Base-by-base conservation (phyloP, 192 early-diverging fungal species). In the Coemansia sp. region DNA sequence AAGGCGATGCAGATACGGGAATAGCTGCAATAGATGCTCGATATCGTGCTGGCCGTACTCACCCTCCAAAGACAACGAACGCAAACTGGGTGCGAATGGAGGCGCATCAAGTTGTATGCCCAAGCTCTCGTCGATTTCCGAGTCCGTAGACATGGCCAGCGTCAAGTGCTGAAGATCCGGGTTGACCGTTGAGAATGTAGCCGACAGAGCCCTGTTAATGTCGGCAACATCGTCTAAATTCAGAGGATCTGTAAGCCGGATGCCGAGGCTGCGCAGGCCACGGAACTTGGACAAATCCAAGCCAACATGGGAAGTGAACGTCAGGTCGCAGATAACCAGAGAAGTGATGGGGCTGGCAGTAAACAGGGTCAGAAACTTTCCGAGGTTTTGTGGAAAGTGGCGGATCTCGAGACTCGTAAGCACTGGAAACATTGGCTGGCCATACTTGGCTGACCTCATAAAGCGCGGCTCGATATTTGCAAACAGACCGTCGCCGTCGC, bases 381-480 rank as follows among this genome's bases (percentile, higher is more conserved):
- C 49, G 49, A 7, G 8, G 49, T 2, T 9, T 1, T 10, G 8
- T 24, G 66, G 41, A 3, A 12, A 71, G 47, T 69, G 65, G 11
- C 64, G 52, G 15, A 76, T 4, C 2, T 55, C 68, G 6, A 76
- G 65, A 11, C 39, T 43, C 18, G 39, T 49, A 39, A 76, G 60
- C 29, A 36, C 47, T 0, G 74, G 74, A 34, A 76, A 76, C 65
- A 12, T 13, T 16, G 69, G 53, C 12, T 6, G 12, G 27, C 5
- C 10, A 16, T 57, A 71, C 8, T 22, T 9, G 7, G 49, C 36
- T 38, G 36, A 38, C 36, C 36, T 38, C 36, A 38, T 38, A 38
- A 38, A 38, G 36, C 36, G 36, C 36, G 36, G 36, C 36, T 38
- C 36, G 36, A 38, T 38, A 9, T 38, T 8, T 9, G 36, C 36